phyloP scores from a whole-genome alignment of 306 rosid species.

The Ceratonia siliqua region DNA sequence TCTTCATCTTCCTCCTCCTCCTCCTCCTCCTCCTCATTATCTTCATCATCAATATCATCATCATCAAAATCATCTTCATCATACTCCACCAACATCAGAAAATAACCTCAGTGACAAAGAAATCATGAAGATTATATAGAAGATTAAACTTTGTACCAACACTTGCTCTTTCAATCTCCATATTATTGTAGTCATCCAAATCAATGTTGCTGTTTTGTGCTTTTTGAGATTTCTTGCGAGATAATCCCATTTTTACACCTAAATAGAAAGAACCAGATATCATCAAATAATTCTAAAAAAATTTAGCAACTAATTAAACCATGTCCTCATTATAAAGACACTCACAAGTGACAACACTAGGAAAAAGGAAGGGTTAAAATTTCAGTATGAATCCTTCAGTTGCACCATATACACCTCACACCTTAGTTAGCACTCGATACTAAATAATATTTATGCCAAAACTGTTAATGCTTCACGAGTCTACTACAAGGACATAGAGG shows the following conservation, averaged over 20 bases:
- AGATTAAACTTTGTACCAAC: slow-evolving; percentile 1
- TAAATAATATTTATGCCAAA: background rate
- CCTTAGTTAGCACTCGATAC: background rate
- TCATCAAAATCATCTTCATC: slow-evolving; percentile 39
- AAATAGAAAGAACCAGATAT: background rate
- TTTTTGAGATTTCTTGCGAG: slow-evolving; percentile 44
- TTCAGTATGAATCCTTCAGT: background rate
- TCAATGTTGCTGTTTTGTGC: slow-evolving; percentile 35
- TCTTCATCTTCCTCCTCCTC: slow-evolving; percentile 38
- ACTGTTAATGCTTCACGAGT: background rate
- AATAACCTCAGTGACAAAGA: slow-evolving; percentile 27
- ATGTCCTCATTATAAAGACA: background rate
- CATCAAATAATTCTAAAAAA: background rate
- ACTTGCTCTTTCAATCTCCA: slow-evolving; percentile 41
- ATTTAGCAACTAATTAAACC: background rate
- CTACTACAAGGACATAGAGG: background rate
- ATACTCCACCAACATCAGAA: slow-evolving; percentile 38
- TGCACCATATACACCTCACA: background rate
- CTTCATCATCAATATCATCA: no score
- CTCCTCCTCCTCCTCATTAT: slow-evolving; percentile 8
- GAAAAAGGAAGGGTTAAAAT: background rate
- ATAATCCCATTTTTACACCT: slow-evolving; percentile 44
- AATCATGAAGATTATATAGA: background rate
- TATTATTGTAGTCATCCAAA: slow-evolving; percentile 40
- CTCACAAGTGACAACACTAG: background rate